Percentiles rank a stretch among this genome's conserved stretches.
Evolutionary conservation across 768 basidiomycete genomes (phyloP).

Genomic region (Panaeolus papilionaceus): DNA sequence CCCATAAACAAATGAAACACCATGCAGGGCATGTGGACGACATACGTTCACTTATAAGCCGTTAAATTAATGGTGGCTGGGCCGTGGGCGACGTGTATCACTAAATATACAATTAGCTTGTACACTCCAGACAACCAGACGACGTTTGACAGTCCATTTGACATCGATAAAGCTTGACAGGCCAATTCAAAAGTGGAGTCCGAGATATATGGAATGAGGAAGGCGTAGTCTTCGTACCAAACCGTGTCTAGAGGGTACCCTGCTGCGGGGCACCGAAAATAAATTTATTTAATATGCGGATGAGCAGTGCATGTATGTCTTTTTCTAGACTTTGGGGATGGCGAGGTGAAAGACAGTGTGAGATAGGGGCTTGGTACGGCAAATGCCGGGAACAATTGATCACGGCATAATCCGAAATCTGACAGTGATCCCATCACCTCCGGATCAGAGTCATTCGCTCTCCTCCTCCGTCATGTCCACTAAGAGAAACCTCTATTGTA

Average conservation of each 20-base stretch:
- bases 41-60: neutral
- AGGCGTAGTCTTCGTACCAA: neutral
- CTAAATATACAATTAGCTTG: neutral
- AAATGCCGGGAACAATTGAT: no score
- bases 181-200: neutral
- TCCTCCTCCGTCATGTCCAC: no score
- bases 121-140: neutral
- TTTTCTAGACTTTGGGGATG: no score
- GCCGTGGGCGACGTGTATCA: neutral
- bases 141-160: slow-evolving; percentile 8
- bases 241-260: neutral
- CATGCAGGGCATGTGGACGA: neutral
- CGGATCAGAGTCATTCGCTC: no score
- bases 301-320: no score
- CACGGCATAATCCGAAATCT: no score
- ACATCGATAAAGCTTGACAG: neutral
- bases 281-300: no score
- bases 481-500: no score
- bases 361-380: no score
- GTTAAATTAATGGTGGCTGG: neutral
- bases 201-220: neutral
- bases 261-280: neutral
- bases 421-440: no score
- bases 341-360: no score
- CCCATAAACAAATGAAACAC: neutral